Base-by-base conservation (phyloP, 345 rosid species). In the Eucalyptus urophylla region DNA sequence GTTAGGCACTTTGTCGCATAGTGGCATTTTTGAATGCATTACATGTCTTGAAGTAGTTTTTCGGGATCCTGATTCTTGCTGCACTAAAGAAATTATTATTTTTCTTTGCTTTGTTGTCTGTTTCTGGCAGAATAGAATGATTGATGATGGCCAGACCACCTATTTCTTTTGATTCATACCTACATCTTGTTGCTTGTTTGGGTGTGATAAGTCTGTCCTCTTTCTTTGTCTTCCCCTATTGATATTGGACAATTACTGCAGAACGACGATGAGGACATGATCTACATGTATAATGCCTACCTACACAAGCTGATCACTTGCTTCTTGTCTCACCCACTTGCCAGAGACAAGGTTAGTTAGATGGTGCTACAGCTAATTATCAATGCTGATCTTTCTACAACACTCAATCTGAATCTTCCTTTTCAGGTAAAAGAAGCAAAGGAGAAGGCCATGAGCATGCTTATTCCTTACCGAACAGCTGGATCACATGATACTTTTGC, bases 191-290 rank as follows among this genome's bases (percentile, higher is more conserved):
- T 49, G 45, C 16, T 88, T 25, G 25, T 49, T 88, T 88, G 44
- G 62, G 72, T 53, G 85, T 88, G 86, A 44, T 43, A 54, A 88
- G 51, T 88, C 8, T 24, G 44, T 15, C 19, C 72, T 33, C 24
- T 43, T 58, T 65, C 25, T 47, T 87, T n/a, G 27, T 49, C 12
- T 88, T 33, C 40, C 60, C 40, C 29, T 29, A 87, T 91, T 92
- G 87, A 85, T 86, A 80, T 89, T 72, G 93, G 90, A 50, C 65
- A 86, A 22, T 53, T 86, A 17, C 87, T 90, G 81, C 95, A 95
- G 97, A 96, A 95, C 86, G 98, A 97, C 88, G 99, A 97, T 86
- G 99, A 97, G 92, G 99, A 97, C 92, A 94, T 97, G 94, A 83
- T 94, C 91, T 97, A 96, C 88, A 94, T 97, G 96, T 97, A 97